Evolutionary conservation across 352 stramenopile genomes (phyloP).

Genomic region (Globisporangium abappressorium): DNA sequence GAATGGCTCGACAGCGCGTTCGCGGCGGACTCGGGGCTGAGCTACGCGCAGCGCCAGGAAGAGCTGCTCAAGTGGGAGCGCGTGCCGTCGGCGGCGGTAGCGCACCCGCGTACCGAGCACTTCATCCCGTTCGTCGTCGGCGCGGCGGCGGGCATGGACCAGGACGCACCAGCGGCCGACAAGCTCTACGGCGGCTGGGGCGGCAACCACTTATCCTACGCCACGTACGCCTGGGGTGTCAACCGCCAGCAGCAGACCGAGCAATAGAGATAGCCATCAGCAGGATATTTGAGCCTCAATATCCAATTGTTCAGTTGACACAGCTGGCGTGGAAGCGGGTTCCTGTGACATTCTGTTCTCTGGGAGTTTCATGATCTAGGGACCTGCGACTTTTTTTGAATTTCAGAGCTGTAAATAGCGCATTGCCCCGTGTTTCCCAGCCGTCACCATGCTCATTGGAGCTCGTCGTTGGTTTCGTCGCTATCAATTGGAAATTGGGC

Average conservation of each 20-base stretch:
- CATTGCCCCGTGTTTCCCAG: too few species aligned
- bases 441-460: too few species aligned
- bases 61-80: constrained; percentile 38
- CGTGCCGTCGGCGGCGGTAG: constrained; percentile 32
- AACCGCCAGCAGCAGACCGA: neutral
- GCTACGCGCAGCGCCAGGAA: constrained; percentile 31
- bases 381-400: neutral
- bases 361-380: neutral
- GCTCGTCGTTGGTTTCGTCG: neutral
- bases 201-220: constrained; percentile 36
- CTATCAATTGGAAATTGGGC: neutral
- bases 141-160: constrained; percentile 51
- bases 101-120: constrained; percentile 46
- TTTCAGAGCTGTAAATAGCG: neutral
- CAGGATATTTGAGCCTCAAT: neutral
- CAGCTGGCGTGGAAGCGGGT: neutral
- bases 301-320: neutral
- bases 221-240: constrained; percentile 35
- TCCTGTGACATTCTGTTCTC: neutral
- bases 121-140: constrained; percentile 57
- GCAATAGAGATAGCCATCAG: neutral
- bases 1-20: constrained; percentile 37
- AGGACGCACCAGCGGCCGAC: constrained; percentile 18
- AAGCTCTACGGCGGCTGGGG: constrained; percentile 45
- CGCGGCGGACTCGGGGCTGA: constrained; percentile 24